Evolutionary conservation across 768 basidiomycete genomes (phyloP).

Genomic region (Sistotremastrum suecicum): DNA sequence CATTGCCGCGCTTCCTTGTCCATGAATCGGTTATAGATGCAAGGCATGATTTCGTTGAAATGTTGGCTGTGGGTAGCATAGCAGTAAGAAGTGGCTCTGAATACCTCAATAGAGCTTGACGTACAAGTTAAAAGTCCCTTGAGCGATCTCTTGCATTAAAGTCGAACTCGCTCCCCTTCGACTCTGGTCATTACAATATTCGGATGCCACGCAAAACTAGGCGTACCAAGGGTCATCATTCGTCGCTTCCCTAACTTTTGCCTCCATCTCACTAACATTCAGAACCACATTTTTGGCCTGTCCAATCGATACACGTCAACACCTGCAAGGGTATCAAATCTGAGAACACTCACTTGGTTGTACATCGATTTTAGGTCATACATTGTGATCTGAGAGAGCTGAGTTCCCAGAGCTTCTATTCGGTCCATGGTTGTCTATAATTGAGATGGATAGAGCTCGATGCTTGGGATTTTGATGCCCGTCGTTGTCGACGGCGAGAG

Average conservation of each 20-base stretch:
- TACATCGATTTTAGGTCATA: conserved; percentile 95
- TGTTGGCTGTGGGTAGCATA: conserved; percentile 48
- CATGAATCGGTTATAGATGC: conserved; percentile 89
- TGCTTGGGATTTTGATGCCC: background rate
- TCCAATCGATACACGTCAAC: background rate
- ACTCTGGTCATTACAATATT: conserved; percentile 1
- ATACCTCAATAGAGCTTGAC: conserved; percentile 14
- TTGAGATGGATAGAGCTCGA: background rate
- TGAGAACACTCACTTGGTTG: conserved; percentile 49
- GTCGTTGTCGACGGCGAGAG: background rate
- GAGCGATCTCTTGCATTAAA: conserved; percentile 96
- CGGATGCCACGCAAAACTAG: background rate
- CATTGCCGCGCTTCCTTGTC: conserved; percentile 97
- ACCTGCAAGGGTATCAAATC: background rate
- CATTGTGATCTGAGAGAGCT: conserved; percentile 70
- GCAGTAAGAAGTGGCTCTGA: conserved; percentile 4
- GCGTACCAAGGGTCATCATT: conserved; percentile 95
- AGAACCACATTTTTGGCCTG: conserved; percentile 94
- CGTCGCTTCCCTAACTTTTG: conserved; percentile 91
- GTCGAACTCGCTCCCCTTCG: conserved; percentile 93
- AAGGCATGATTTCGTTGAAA: conserved; percentile 99
- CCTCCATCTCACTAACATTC: conserved; percentile 94
- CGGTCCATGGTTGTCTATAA: conserved; percentile 46
- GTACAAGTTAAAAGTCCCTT: conserved; percentile 97
- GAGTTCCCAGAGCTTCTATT: conserved; percentile 57